Conservation (phyloP, 495 filamentous ascomycete genomes). For the Trichoderma virens region DNA sequence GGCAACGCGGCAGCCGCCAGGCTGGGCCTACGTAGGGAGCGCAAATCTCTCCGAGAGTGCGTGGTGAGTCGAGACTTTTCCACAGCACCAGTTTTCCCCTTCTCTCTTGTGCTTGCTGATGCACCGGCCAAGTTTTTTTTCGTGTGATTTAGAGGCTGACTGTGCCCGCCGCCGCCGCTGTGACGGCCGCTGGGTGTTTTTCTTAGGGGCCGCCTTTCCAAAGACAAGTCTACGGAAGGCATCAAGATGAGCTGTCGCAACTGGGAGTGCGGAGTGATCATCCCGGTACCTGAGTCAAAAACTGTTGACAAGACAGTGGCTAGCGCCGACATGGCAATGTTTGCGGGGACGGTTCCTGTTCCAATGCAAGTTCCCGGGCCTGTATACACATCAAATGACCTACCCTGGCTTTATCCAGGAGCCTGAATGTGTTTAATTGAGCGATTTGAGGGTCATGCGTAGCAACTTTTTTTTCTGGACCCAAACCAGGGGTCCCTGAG, state of each 20-base stretch:
- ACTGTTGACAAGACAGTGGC: background rate
- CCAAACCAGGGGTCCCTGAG: background rate
- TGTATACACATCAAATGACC: slow-evolving; percentile 20
- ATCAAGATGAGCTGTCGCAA: slow-evolving; percentile 80
- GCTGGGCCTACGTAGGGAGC: slow-evolving; percentile 84
- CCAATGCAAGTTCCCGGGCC: slow-evolving; percentile 20
- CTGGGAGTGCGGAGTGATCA: slow-evolving; percentile 91
- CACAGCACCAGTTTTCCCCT: background rate
- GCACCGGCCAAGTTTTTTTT: background rate
- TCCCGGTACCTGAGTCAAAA: slow-evolving; percentile 36
- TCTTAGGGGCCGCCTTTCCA: slow-evolving; percentile 60
- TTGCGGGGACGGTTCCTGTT: slow-evolving; percentile 8
- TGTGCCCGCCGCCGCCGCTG: background rate
- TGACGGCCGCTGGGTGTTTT: slow-evolving; percentile 4
- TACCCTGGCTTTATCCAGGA: slow-evolving; percentile 25
- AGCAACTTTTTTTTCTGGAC: background rate
- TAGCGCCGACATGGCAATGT: slow-evolving; percentile 11
- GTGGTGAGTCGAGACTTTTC: slow-evolving; percentile 50
- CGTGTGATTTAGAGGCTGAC: background rate
- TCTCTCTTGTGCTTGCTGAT: background rate
- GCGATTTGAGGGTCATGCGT: background rate
- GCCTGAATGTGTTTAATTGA: slow-evolving; percentile 11
- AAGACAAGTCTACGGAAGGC: slow-evolving; percentile 52
- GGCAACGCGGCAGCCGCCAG: slow-evolving; percentile 11
- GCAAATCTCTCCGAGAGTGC: slow-evolving; percentile 89